These are phyloP conservation scores for Saprolegnia parasitica DNA, from an alignment of 352 stramenopile species.

Conservation along the genomic window DNA sequence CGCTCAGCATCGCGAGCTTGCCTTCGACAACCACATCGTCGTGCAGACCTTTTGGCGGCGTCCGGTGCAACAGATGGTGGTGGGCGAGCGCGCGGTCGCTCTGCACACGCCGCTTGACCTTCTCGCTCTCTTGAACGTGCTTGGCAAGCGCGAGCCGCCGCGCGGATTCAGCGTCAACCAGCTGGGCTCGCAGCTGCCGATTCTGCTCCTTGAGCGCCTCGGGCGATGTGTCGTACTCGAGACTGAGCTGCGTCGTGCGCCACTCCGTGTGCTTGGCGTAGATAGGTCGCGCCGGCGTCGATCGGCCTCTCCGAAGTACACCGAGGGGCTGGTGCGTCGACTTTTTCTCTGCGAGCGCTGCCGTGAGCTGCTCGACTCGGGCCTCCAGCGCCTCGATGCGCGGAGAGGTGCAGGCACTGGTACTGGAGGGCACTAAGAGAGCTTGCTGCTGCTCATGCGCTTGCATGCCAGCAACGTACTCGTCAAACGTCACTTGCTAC, in stretches of 20 bases:
- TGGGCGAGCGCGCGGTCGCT: background rate
- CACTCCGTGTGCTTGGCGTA: background rate
- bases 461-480: slow-evolving; percentile 5
- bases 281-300: background rate
- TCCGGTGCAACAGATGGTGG: background rate
- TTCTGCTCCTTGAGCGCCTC: background rate
- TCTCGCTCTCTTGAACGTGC: background rate
- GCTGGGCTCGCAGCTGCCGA: background rate
- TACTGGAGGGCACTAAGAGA: too few relatives aligned
- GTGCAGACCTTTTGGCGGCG: background rate
- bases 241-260: background rate
- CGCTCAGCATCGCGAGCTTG: background rate
- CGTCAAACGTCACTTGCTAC: slow-evolving; percentile 14
- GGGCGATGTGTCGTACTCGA: background rate
- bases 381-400: background rate
- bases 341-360: background rate
- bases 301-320: too few relatives aligned
- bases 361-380: background rate
- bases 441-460: background rate
- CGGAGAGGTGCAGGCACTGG: too few relatives aligned
- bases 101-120: background rate
- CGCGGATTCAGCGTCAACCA: background rate
- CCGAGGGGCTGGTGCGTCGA: too few relatives aligned
- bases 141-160: background rate
- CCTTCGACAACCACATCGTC: background rate